A percentile compares a stretch with the other conserved stretches of the same genome.
Evolutionary conservation across 192 early-diverging fungal genomes (phyloP).

Genomic region (Coemansia guatemalensis): DNA sequence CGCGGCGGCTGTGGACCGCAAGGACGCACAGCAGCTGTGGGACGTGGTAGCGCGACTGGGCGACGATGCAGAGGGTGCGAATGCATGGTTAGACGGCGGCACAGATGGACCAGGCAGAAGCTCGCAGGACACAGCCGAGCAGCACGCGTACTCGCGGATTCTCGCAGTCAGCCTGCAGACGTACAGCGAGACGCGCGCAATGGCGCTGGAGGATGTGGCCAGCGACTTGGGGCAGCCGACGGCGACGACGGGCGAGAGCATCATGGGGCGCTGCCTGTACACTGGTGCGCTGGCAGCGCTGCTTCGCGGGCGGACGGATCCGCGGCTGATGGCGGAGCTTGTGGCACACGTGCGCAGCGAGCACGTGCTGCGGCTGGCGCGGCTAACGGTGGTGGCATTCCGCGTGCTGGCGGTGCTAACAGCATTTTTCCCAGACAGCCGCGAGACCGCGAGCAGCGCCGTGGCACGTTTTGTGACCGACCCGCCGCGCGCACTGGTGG

Average conservation of each 20-base stretch:
- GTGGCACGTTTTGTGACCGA: conserved; percentile 29
- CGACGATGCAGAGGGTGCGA: background rate
- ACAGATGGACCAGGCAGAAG: background rate
- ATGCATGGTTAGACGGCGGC: background rate
- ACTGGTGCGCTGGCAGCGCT: conserved; percentile 29
- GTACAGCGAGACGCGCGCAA: conserved; percentile 14
- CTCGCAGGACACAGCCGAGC: background rate
- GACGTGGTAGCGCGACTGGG: conserved; percentile 30
- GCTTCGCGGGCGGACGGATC: conserved; percentile 26
- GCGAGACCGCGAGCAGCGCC: conserved; percentile 10
- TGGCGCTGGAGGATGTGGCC: background rate
- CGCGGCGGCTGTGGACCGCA: conserved; percentile 9
- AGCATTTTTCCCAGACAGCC: conserved; percentile 27
- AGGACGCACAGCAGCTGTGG: conserved; percentile 39
- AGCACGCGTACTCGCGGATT: conserved; percentile 26
- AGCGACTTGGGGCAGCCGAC: background rate
- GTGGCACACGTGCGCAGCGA: conserved; percentile 33
- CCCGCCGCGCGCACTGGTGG: conserved; percentile 23
- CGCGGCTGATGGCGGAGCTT: conserved; percentile 15
- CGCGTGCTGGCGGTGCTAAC: conserved; percentile 37
- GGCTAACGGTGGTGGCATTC: conserved; percentile 38
- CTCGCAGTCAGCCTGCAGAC: conserved; percentile 31
- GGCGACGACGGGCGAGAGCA: conserved; percentile 13
- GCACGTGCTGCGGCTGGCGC: conserved; percentile 18
- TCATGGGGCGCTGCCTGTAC: conserved; percentile 38